Evolutionary conservation across 305 asterid species (phyloP).

Genomic region (Fraxinus velutina): DNA sequence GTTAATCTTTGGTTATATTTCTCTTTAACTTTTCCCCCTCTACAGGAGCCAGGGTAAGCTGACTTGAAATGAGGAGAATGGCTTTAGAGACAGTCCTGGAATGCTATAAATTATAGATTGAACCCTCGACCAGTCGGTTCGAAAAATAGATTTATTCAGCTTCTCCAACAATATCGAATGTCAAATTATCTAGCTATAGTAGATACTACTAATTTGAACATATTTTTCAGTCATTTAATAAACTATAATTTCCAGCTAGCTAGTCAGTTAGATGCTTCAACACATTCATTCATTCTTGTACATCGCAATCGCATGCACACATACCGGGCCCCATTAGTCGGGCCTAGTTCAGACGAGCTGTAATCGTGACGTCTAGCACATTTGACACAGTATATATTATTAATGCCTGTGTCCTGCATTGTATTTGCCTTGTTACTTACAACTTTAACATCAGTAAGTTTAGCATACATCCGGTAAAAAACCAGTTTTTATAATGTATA

Average conservation of each 20-base stretch:
- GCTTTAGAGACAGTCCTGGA: neutral
- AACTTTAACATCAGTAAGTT: neutral
- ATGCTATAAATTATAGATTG: neutral
- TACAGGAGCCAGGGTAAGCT: neutral
- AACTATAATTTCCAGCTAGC: neutral
- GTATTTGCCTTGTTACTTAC: neutral
- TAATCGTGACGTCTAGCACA: neutral
- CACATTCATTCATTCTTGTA: neutral
- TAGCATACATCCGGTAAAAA: neutral
- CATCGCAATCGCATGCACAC: neutral
- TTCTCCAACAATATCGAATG: neutral
- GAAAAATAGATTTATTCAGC: neutral
- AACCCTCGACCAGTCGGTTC: neutral
- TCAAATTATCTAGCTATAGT: neutral
- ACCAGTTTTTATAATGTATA: slow-evolving; percentile 44
- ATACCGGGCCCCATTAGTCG: neutral
- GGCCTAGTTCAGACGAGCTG: neutral
- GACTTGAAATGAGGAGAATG: neutral
- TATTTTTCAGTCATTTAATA: neutral
- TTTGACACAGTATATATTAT: neutral
- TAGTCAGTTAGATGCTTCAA: neutral
- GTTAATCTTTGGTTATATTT: neutral
- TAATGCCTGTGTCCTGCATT: neutral
- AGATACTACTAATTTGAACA: neutral
- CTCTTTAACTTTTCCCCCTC: neutral